A percentile compares a stretch with the other conserved stretches of the same genome.
Evolutionary conservation across 305 asterid genomes (phyloP).

Genomic region (Rubia occidens): DNA sequence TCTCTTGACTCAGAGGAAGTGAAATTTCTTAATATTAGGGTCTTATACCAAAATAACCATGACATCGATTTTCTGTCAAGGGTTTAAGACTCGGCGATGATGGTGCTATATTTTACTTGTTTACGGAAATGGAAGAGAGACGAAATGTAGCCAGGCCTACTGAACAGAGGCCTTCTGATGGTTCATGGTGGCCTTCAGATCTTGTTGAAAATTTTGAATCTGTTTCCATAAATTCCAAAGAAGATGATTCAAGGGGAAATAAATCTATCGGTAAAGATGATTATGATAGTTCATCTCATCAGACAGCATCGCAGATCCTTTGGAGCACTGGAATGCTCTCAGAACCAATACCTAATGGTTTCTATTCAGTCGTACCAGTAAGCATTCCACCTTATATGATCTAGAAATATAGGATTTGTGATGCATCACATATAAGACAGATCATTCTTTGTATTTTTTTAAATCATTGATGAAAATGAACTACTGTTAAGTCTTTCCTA

Average conservation of each 20-base stretch:
- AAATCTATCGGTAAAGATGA: conserved; percentile 38
- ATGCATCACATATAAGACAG: background rate
- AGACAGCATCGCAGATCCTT: conserved; percentile 72
- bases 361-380: conserved; percentile 88
- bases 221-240: conserved; percentile 51
- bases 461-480: background rate
- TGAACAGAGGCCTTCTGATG: conserved; percentile 49
- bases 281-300: conserved; percentile 33
- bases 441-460: background rate
- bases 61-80: conserved; percentile 22
- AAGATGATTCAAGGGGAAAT: conserved; percentile 35
- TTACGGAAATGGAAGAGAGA: conserved; percentile 49
- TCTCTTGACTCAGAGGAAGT: conserved; percentile 22
- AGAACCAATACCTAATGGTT: conserved; percentile 87
- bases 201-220: conserved; percentile 65
- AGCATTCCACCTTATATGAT: conserved; percentile 30
- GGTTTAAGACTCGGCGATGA: conserved; percentile 31
- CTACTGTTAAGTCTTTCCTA: background rate
- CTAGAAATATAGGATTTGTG: background rate
- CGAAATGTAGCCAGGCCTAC: conserved; percentile 47
- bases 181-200: conserved; percentile 70
- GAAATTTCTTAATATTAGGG: conserved; percentile 23
- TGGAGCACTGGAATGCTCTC: conserved; percentile 91
- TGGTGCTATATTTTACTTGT: conserved; percentile 34
- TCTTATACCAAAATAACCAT: conserved; percentile 20